Evolutionary conservation across 768 basidiomycete species (phyloP).

Genomic region (Dioszegia hungarica): DNA sequence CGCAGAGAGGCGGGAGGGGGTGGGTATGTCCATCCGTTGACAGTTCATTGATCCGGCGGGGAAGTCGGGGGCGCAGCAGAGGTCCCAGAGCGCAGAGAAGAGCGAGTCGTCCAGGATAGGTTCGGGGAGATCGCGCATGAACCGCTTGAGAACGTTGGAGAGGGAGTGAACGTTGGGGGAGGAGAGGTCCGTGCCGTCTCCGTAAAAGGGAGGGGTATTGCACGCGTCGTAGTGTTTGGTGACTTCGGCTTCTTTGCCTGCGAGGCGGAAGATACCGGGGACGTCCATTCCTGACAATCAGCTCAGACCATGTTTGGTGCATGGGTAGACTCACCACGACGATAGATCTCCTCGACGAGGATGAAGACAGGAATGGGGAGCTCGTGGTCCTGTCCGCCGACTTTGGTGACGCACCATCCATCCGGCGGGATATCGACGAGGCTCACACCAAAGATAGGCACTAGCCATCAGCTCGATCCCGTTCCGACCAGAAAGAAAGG

Average conservation of each 20-base stretch:
- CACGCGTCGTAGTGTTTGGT: constrained; percentile 30
- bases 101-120: constrained; percentile 53
- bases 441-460: constrained; percentile 30
- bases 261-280: constrained; percentile 42
- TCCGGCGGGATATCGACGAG: constrained; percentile 25
- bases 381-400: constrained; percentile 38
- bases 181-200: constrained; percentile 21
- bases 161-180: constrained; percentile 31
- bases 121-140: constrained; percentile 54
- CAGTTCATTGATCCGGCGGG: constrained; percentile 11
- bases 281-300: constrained; percentile 25
- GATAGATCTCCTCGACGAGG: constrained; percentile 42
- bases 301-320: too few species aligned
- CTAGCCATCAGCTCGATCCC: background rate
- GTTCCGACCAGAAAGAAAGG: background rate
- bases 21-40: constrained; percentile 12
- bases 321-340: constrained; percentile 35
- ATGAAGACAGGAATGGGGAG: constrained; percentile 39
- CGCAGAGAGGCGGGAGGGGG: constrained; percentile 45
- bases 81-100: constrained; percentile 53
- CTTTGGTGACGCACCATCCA: constrained; percentile 33
- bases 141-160: constrained; percentile 51
- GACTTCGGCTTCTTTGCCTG: constrained; percentile 35
- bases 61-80: constrained; percentile 49
- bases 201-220: constrained; percentile 39